Evolutionary conservation across 495 filamentous ascomycete genomes (phyloP), one percentile per base, ranked within the genome.

Genomic region (Thozetella sp.): DNA sequence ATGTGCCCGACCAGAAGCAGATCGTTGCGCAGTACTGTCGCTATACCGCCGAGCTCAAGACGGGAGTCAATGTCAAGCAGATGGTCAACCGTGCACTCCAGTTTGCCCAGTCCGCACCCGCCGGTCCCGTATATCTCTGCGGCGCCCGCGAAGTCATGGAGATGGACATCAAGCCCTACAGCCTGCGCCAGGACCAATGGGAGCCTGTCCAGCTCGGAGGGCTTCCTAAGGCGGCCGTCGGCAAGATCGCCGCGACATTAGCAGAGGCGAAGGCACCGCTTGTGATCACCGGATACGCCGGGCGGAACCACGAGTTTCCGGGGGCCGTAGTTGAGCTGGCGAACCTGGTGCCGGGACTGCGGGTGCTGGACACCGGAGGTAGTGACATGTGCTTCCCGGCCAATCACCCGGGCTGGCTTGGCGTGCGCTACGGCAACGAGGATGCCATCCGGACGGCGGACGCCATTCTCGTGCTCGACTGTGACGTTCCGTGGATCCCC

Each of bases 361-460:
- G 93, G 13, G 92, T 98, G 19, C 73, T 98, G 25, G 94, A 98
- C 70, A 93, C 92, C 0, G 91, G 91, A 23, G 93, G 93, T 30
- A 90, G 90, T 67, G 94, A 98, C 70, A 95, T 98, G 94, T 96
- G 91, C 67, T 97, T 97, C 75, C 94, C 94, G 2, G 89, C 88
- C 1, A 80, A 93, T 54, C 93, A 97, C 60, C 76, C 79, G 17
- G 79, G 64, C 1, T 85, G 87, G 81, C 71, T 97, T 24, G 92
- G 94, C 1, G 68, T 96, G 63, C 80, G 86, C 60, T 97, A 87
- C 63, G 92, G 93, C 12, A 78, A 86, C 2, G 91, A 97, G 43
- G 87, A 91, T 17, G 75, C 79, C 4, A 90, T 97, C 62, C 80
- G 77, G 48, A 87, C 86, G 4, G 90, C 94, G 0, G 94, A 97